phyloP scores from a whole-genome alignment of 352 stramenopile species.

The Saprolegnia parasitica region DNA sequence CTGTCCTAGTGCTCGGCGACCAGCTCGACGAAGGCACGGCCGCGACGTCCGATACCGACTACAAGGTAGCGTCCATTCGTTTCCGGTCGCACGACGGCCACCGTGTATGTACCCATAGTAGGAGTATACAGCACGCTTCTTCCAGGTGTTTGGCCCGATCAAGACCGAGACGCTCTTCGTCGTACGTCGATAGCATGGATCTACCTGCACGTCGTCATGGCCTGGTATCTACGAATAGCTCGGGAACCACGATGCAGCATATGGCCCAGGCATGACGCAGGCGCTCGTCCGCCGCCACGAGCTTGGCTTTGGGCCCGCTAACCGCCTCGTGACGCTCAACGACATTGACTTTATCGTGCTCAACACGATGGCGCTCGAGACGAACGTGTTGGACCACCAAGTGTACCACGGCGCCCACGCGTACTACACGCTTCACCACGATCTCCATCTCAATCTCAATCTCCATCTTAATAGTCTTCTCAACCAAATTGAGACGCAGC shows the following conservation, averaged over 20 bases:
- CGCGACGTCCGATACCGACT: constrained; percentile 45
- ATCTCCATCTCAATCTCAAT: background rate
- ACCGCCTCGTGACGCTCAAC: constrained; percentile 48
- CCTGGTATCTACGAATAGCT: constrained; percentile 37
- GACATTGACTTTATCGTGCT: constrained; percentile 46
- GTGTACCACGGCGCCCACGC: constrained; percentile 49
- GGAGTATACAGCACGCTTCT: constrained; percentile 54
- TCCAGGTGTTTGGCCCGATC: constrained; percentile 38
- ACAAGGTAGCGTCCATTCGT: constrained; percentile 36
- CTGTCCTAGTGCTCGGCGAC: constrained; percentile 64
- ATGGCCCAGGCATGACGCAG: constrained; percentile 45
- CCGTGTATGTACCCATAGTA: constrained; percentile 21
- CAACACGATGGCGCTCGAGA: constrained; percentile 77
- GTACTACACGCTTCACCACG: constrained; percentile 32
- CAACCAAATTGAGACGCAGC: constrained; percentile 15
- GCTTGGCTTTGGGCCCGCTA: constrained; percentile 51
- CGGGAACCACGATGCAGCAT: constrained; percentile 74
- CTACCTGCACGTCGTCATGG: background rate
- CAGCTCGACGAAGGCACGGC: constrained; percentile 67
- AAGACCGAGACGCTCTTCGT: constrained; percentile 49
- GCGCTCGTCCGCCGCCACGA: constrained; percentile 50
- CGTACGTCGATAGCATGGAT: constrained; percentile 28
- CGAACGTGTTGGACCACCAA: constrained; percentile 44
- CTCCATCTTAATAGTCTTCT: constrained; percentile 17
- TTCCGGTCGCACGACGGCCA: background rate